These are phyloP conservation scores for Kodamaea sagamina DNA, from an alignment of 805 yeast genomes.

Conservation along the genomic window DNA sequence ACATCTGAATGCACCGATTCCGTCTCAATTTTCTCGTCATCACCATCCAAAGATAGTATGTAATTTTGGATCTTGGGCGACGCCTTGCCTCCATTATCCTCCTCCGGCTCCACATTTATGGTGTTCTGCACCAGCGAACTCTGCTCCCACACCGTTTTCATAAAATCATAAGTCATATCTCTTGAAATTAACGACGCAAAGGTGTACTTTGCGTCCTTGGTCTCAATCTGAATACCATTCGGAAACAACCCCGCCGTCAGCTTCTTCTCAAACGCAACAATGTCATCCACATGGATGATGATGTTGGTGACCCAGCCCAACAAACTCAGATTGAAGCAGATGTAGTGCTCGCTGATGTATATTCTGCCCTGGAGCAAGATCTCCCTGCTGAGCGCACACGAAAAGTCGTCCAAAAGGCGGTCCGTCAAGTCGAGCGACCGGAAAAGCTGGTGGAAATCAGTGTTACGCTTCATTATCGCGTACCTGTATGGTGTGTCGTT, in stretches of 20 bases:
- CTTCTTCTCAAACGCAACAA: slow-evolving; percentile 63
- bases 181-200: slow-evolving; percentile 68
- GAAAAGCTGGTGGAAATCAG: slow-evolving; percentile 61
- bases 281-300: slow-evolving; percentile 58
- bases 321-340: slow-evolving; percentile 67
- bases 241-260: slow-evolving; percentile 70
- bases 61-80: slow-evolving; percentile 20
- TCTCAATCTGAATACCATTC: slow-evolving; percentile 64
- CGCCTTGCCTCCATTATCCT: slow-evolving; percentile 28
- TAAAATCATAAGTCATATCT: slow-evolving; percentile 52
- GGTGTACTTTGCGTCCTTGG: slow-evolving; percentile 59
- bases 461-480: slow-evolving; percentile 62
- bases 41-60: slow-evolving; percentile 21
- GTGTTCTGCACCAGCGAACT: slow-evolving; percentile 5
- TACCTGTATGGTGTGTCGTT: slow-evolving; percentile 60
- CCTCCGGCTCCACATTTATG: slow-evolving; percentile 1
- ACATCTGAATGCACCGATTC: slow-evolving; percentile 18
- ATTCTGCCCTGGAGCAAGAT: slow-evolving; percentile 67
- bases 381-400: slow-evolving; percentile 68
- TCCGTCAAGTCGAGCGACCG: slow-evolving; percentile 53
- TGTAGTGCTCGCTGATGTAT: slow-evolving; percentile 54
- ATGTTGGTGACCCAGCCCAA: slow-evolving; percentile 67
- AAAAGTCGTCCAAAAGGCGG: slow-evolving; percentile 57
- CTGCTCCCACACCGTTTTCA: slow-evolving; percentile 62
- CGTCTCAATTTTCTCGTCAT: slow-evolving; percentile 26